A percentile compares a stretch with the other conserved stretches of the same genome.
Evolutionary conservation across 495 filamentous ascomycete species (phyloP).

Genomic region (Neurospora sp.): DNA sequence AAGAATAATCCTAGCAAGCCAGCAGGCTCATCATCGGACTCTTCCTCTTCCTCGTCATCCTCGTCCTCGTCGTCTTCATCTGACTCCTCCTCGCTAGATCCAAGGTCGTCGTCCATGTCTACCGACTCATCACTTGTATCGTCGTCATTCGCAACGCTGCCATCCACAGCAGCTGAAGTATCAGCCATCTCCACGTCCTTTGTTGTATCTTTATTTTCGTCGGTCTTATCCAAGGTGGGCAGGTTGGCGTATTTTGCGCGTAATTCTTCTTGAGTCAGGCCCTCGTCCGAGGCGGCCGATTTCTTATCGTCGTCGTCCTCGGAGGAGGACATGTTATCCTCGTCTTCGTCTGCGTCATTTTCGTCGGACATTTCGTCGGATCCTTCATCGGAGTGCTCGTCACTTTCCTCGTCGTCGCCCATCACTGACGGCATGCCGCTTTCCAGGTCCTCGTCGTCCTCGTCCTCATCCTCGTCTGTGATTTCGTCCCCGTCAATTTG

Average conservation of each 20-base stretch:
- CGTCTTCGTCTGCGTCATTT: constrained; percentile 50
- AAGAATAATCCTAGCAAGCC: constrained; percentile 62
- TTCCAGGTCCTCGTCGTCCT: constrained; percentile 39
- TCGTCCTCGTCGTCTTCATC: constrained; percentile 31
- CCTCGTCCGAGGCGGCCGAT: constrained; percentile 57
- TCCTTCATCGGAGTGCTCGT: background rate
- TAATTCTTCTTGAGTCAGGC: constrained; percentile 69
- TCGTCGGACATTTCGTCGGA: constrained; percentile 22
- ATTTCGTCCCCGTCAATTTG: constrained; percentile 32
- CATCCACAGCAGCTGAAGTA: constrained; percentile 12
- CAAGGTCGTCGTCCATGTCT: constrained; percentile 82
- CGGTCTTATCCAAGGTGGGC: constrained; percentile 25
- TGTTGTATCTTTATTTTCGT: constrained; percentile 3
- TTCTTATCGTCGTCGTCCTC: constrained; percentile 49
- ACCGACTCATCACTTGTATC: constrained; percentile 71
- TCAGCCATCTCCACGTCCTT: constrained; percentile 11
- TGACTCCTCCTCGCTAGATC: constrained; percentile 52
- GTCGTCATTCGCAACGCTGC: constrained; percentile 35
- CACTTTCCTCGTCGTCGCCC: constrained; percentile 27
- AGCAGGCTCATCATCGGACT: constrained; percentile 41
- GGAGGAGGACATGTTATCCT: constrained; percentile 64
- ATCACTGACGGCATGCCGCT: constrained; percentile 46
- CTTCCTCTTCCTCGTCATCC: constrained; percentile 39
- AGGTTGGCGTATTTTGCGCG: constrained; percentile 67
- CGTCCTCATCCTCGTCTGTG: constrained; percentile 34